Evolutionary conservation across 495 filamentous ascomycete species (phyloP), one percentile per base, ranked within the genome.

Genomic region (Aspergillus coremiiformis): DNA sequence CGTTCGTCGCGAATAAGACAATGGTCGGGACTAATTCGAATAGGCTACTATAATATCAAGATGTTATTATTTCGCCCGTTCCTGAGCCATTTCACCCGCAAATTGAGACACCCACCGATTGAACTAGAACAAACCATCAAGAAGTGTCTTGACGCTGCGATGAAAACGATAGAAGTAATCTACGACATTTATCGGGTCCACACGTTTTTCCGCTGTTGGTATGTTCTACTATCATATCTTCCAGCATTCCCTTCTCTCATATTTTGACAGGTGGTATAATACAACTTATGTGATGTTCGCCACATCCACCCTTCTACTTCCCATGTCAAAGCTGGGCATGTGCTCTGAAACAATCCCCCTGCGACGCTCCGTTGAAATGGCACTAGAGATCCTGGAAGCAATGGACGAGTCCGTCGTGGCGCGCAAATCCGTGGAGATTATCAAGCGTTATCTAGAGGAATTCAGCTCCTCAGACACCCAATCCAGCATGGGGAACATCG

Each of bases 261-360:
- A 10, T 15, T 12, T 22, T 5, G 15, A 45, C 15, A 71, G 70
- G 70, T 74, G 70, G 70, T 74, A 73, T 44, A 73, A 73, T 49
- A 70, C 67, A 43, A 73, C 70, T 3, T 73, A 72, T 37, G 64
- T 73, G 4, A 70, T 72, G 62, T 69, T 73, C 33, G 68, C 70
- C 37, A 70, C 65, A n/a, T 68, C 69, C 8, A 69, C 65, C 0
- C 63, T 73, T 11, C 69, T 74, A 23, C 63, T 72, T 9, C 66
- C 66, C 11, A 64, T 72, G 62, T 70, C 66, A 26, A 67, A 66
- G 29, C 60, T 66, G 0, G 67, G 64, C 23, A 66, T 65, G 53
- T 66, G 60, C 52, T 30, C 55, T 1, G 60, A 70, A 23, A 67
- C 66, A 1, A 64, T 64, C 51, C 60, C 65, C 0, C 56, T 72